phyloP scores from a whole-genome alignment of 1,139 yeast species.

The Yamadazyma triangularis region DNA sequence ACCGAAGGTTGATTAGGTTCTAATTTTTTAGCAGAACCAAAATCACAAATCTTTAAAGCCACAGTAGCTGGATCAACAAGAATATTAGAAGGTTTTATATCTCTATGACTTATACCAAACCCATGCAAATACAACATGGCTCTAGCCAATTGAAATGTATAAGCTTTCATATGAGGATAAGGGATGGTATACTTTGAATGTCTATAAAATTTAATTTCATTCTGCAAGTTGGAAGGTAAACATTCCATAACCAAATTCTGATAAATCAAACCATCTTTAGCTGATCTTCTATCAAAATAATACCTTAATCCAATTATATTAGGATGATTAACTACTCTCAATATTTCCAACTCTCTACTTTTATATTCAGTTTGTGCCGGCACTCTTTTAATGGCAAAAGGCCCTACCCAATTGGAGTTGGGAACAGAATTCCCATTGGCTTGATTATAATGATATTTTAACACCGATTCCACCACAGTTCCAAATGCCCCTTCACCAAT shows the following conservation, averaged over 20 bases:
- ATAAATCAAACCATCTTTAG: constrained; percentile 58
- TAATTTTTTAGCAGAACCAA: constrained; percentile 95
- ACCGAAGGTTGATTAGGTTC: constrained; percentile 92
- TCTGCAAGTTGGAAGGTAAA: constrained; percentile 72
- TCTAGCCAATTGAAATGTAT: constrained; percentile 75
- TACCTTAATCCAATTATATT: constrained; percentile 64
- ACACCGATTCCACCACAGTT: constrained; percentile 71
- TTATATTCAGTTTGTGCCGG: constrained; percentile 85
- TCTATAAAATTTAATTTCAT: constrained; percentile 67
- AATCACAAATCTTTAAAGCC: constrained; percentile 86
- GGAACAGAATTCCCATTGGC: neutral
- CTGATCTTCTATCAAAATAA: constrained; percentile 62
- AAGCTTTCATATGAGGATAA: constrained; percentile 69
- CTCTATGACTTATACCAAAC: constrained; percentile 77
- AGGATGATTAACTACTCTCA: constrained; percentile 73
- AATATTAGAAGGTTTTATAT: constrained; percentile 90
- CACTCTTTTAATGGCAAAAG: constrained; percentile 76
- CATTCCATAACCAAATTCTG: constrained; percentile 85
- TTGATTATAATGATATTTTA: constrained; percentile 26
- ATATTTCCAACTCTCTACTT: constrained; percentile 71
- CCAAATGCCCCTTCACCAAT: constrained; percentile 88
- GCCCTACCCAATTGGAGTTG: constrained; percentile 57
- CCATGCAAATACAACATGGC: constrained; percentile 82
- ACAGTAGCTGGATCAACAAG: constrained; percentile 84
- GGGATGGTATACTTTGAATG: constrained; percentile 62